These are phyloP conservation scores for Mortierella sp. DNA, from an alignment of 371 early-diverging fungal genomes.

Conservation along the genomic window DNA sequence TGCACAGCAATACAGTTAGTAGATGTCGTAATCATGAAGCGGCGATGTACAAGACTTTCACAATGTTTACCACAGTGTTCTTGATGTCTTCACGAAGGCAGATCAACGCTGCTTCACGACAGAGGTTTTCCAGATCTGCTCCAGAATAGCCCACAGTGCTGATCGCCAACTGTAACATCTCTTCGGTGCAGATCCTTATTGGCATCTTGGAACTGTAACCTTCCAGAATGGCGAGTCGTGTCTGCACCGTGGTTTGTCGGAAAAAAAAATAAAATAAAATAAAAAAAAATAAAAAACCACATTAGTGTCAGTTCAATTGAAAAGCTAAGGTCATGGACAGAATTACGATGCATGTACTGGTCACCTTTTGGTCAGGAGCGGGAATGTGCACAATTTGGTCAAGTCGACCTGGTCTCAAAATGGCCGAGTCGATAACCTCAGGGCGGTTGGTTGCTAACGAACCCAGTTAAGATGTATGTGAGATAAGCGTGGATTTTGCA, in stretches of 20 bases:
- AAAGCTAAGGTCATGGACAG: not conserved
- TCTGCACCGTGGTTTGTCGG: slow-evolving; percentile 10
- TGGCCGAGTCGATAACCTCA: slow-evolving; percentile 92
- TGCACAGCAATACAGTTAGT: not conserved
- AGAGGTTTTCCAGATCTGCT: slow-evolving; percentile 70
- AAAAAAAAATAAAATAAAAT: not conserved
- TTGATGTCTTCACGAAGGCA: slow-evolving; percentile 66
- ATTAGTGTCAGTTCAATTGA: too few species aligned
- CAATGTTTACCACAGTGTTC: slow-evolving; percentile 55
- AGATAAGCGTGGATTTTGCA: not conserved
- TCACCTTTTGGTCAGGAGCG: slow-evolving; percentile 81
- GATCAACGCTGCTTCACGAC: slow-evolving; percentile 71
- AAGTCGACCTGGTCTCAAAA: slow-evolving; percentile 98
- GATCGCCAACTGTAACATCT: slow-evolving; percentile 47
- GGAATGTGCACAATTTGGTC: slow-evolving; percentile 98
- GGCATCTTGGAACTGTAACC: slow-evolving; percentile 73
- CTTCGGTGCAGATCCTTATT: slow-evolving; percentile 47
- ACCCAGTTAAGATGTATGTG: not conserved
- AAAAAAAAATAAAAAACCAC: not conserved
- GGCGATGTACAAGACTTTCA: not conserved
- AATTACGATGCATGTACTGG: not conserved
- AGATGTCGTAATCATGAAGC: not conserved
- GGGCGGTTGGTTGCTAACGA: slow-evolving; percentile 69
- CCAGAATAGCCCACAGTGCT: slow-evolving; percentile 65
- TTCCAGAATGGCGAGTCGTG: slow-evolving; percentile 50